Evolutionary conservation across 345 rosid species (phyloP), one percentile per base, ranked within the genome.

Genomic region (Melastoma malabathricum): DNA sequence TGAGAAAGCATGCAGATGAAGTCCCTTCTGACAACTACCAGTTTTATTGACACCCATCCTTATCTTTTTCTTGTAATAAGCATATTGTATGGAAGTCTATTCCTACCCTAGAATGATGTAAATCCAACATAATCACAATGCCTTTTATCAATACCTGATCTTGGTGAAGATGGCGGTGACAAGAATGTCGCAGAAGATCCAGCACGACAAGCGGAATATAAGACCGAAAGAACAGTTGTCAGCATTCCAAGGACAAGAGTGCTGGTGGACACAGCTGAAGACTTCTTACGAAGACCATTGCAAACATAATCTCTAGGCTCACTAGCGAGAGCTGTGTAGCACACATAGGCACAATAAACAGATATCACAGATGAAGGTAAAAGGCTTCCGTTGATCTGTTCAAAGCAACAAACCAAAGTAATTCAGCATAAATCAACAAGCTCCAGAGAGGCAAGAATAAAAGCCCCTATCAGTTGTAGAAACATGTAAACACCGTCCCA

Each of bases 291-390:
- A 51, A 92, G 94, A 56, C 95, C 98, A 68, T 92, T 92, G 79
- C 98, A 92, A 13, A 19, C 94, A 43, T 92, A 92, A 55, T 68
- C 80, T 54, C 67, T 87, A n/a, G 98, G 98, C 74, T 92, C 98
- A 48, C 97, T 82, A 18, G 98, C 81, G 56, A 92, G 98, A 59
- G 84, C 98, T 46, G 94, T 92, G 72, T 67, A 92, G 80, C 98
- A 92, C 55, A 92, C 81, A 68, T 92, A 84, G 50, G 95, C 90
- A 72, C 97, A 87, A 50, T 92, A 92, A 47, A 84, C 70, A 4
- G 98, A 80, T 68, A 87, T 73, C 62, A 92, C 88, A 1, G 97
- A 79, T 43, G 98, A 97, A 12, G 98, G 98, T 73, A 92, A 77
- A 55, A 92, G 97, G 70, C 98, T 92, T 44, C 98, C 98, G 47